Evolutionary conservation across 2,329 filamentous ascomycete species (phyloP), one percentile per base, ranked within the genome.

Genomic region (Knoxdaviesia proteae): DNA sequence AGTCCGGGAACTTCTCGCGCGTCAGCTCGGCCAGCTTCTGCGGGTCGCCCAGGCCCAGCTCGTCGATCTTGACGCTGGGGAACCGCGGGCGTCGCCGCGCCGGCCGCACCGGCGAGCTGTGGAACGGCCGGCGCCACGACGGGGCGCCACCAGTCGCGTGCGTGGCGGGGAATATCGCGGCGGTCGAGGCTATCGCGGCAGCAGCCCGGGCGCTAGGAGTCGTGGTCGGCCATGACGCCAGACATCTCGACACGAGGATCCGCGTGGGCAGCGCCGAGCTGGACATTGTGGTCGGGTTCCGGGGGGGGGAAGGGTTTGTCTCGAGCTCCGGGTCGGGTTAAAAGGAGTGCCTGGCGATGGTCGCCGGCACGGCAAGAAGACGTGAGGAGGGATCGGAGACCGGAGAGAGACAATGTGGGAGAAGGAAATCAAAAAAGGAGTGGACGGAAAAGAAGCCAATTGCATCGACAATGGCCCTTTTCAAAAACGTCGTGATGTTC

Each of bases 1-100:
- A 90, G 9, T 71, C 64, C 48, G 74, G 68, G 53, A 76, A 77
- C 38, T 61, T 56, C 37, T 69, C 53, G 47, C 62, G 53, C 44
- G 61, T 57, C 5, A 42, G 36, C 49, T 62, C 51, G 29, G 61
- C 54, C 47, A 72, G 51, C 43, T 60, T 58, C 34, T 62, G 54
- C 34, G 63, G 61, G 42, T 60, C 58, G 38, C 62, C 51, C 36
- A 74, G 56, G 1, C 69, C 69, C 57, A 74, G 59, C 50, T 71
- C 58, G 43, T 62, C 58, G 29, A 68, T 69, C 46, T 58, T 63
- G 50, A 74, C 57, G 54, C 62, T 74, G 51, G 60, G 65, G 54
- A 73, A 73, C 37, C 68, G 61, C 42, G 64, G 62, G 49, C 63
- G 62, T 20, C 20, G 20, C 49, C 65, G 62, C 46, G 60, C 63